Evolutionary conservation across 2,329 filamentous ascomycete genomes (phyloP), one percentile per base, ranked within the genome.

Genomic region (Venturia asperata): DNA sequence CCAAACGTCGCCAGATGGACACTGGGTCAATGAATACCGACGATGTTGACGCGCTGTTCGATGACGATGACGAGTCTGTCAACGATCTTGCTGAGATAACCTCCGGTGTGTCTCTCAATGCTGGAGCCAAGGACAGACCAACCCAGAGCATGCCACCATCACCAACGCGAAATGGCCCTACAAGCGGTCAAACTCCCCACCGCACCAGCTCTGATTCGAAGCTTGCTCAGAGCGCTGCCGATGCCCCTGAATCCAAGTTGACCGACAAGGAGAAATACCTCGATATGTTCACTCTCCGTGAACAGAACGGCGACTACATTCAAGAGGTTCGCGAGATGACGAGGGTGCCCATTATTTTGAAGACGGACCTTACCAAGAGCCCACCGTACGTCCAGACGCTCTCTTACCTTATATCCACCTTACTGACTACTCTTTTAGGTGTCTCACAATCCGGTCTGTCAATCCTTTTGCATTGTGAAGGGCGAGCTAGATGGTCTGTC

Each of bases 241-340:
- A 94, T 70, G 85, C 86, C 64, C 85, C 88, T 5, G 92, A 96
- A 79, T 83, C 85, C 66, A 91, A 92, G 74, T 79, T 94, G 75
- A 90, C 84, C 69, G 91, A 94, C 80, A 97, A 96, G 83, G 92
- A 97, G 81, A 97, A 96, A 81, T 99, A 97, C 77, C 78, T 96
- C 68, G 91, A 88, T 75, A 81, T 94, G 69, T 97, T 97, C 81
- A 87, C 87, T 71, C 82, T 99, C 70, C 85, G 94, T 63, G 93
- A 99, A 77, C 90, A 96, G 78, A 89, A 90, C 70, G 93, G 93
- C 69, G 90, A 97, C 71, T 95, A 95, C 80, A 97, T 99, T 73
- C 94, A 99, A 79, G 94, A 99, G 77, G 92, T 99, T 70, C 92
- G 88, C 66, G 94, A 99, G 82, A 97, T 99, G 92, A 93, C 91